These are phyloP conservation scores for Hymenochaete sp. DNA, from an alignment of 1,284 basidiomycete genomes.

Conservation along the genomic window DNA sequence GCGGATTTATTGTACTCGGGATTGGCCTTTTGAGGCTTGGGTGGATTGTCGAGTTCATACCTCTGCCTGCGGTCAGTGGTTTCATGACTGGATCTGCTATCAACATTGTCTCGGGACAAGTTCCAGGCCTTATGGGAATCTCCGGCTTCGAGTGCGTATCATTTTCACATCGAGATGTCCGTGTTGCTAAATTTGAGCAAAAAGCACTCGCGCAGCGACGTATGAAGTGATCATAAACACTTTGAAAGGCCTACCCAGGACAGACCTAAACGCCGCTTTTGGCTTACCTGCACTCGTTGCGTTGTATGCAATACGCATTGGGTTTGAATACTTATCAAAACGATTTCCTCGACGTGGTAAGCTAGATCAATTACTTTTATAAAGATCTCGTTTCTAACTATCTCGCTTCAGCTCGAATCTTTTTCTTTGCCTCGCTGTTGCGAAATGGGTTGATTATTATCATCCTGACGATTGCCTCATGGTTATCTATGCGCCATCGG, in stretches of 20 bases:
- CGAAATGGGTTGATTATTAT: constrained; percentile 86
- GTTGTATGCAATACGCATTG: constrained; percentile 71
- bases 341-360: constrained; percentile 62
- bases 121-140: constrained; percentile 81
- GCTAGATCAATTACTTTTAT: constrained; percentile 18
- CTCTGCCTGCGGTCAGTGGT: constrained; percentile 84
- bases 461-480: constrained; percentile 77
- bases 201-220: constrained; percentile 74
- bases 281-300: constrained; percentile 70
- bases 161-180: neutral
- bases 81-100: constrained; percentile 91
- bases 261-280: constrained; percentile 81
- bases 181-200: constrained; percentile 1
- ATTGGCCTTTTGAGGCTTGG: constrained; percentile 90
- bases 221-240: constrained; percentile 90
- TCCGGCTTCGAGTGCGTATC: constrained; percentile 65
- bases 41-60: constrained; percentile 95
- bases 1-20: constrained; percentile 87
- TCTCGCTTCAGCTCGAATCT: constrained; percentile 46
- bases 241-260: constrained; percentile 70
- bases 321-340: constrained; percentile 48
- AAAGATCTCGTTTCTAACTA: constrained; percentile 15
- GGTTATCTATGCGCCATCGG: constrained; percentile 69
- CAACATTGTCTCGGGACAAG: constrained; percentile 78
- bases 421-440: constrained; percentile 82